A percentile compares a stretch with the other conserved stretches of the same genome.
Evolutionary conservation across 768 basidiomycete genomes (phyloP).

Genomic region (Serendipita indica): DNA sequence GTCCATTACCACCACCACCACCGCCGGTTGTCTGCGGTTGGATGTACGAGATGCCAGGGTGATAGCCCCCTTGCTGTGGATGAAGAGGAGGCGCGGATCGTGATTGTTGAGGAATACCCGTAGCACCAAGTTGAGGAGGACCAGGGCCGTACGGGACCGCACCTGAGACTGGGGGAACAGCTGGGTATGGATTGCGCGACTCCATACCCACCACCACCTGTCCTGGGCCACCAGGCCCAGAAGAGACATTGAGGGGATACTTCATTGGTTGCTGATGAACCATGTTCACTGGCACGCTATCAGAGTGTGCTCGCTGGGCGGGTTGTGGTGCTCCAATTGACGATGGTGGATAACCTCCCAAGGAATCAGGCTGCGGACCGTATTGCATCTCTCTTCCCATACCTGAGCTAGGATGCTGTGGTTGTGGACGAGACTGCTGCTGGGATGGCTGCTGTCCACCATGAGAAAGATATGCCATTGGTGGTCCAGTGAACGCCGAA

Average conservation of each 20-base stretch:
- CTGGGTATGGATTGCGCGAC: neutral
- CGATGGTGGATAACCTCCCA: neutral
- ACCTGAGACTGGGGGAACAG: neutral
- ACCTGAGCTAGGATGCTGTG: neutral
- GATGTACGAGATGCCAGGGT: too few species aligned
- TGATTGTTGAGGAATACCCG: too few species aligned
- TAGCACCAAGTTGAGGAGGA: too few species aligned
- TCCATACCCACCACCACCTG: neutral
- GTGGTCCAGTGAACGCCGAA: too few species aligned
- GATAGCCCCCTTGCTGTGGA: too few species aligned
- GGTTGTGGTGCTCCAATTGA: neutral
- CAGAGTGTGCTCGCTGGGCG: too few species aligned
- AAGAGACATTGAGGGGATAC: too few species aligned
- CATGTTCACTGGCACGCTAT: too few species aligned
- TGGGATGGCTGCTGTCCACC: neutral
- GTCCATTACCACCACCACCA: too few species aligned
- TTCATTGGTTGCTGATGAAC: too few species aligned
- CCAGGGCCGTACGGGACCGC: neutral
- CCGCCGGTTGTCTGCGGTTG: too few species aligned
- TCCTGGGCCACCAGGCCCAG: neutral
- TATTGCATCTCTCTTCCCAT: neutral
- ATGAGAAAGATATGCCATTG: neutral
- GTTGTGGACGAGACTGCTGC: neutral
- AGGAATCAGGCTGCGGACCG: constrained; percentile 4
- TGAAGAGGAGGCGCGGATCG: too few species aligned